Conservation (phyloP, 2,329 filamentous ascomycete genomes). For the Calonectria fujianensis region DNA sequence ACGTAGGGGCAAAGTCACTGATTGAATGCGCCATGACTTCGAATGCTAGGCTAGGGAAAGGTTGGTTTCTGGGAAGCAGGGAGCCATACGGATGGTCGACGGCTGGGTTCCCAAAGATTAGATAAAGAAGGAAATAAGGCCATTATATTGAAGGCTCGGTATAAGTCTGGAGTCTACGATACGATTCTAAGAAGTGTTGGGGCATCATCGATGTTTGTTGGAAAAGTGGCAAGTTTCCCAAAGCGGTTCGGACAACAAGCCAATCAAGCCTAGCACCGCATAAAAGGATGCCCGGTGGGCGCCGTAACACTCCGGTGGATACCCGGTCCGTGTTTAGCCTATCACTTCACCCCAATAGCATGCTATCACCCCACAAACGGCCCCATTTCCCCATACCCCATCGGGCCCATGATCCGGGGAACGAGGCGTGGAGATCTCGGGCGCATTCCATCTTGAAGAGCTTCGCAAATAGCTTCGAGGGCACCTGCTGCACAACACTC, state of each 20-base stretch:
- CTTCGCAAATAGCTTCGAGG: background rate
- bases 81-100: conserved; percentile 2
- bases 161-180: background rate
- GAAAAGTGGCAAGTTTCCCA: background rate
- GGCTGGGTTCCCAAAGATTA: background rate
- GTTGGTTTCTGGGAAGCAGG: background rate
- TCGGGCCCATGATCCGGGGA: conserved; percentile 10
- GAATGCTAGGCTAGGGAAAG: background rate
- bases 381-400: conserved; percentile 6
- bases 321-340: background rate
- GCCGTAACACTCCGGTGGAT: conserved; percentile 4
- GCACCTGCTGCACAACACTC: background rate
- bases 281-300: background rate
- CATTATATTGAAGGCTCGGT: background rate
- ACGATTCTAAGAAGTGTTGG: background rate
- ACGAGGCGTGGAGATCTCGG: background rate
- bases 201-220: background rate
- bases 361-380: conserved; percentile 7
- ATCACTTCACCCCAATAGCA: background rate
- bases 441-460: background rate
- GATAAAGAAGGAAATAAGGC: background rate
- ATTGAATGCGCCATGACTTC: conserved; percentile 2
- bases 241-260: background rate
- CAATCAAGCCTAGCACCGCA: background rate
- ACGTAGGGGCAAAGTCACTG: background rate